phyloP scores from a whole-genome alignment of 2,329 filamentous ascomycete species.

The Diaporthe citri region DNA sequence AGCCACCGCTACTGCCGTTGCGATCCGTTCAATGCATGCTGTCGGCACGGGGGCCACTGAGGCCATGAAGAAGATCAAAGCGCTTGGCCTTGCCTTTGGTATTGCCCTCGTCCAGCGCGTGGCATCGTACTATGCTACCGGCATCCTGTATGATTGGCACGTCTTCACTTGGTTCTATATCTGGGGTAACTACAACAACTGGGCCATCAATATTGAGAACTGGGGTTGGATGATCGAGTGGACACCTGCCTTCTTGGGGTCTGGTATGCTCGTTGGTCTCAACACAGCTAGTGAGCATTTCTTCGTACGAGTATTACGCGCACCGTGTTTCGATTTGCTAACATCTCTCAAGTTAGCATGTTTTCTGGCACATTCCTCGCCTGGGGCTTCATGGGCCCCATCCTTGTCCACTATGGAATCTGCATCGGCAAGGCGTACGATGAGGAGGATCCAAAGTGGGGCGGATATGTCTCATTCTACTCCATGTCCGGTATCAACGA shows the following conservation, averaged over 20 bases:
- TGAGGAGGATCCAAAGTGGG: conserved; percentile 57
- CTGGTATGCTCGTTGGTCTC: conserved; percentile 69
- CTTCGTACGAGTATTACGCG: not conserved
- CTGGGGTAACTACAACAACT: conserved; percentile 56
- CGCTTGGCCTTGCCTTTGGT: conserved; percentile 62
- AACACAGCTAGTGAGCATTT: conserved; percentile 58
- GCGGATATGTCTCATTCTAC: conserved; percentile 52
- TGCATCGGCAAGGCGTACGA: conserved; percentile 53
- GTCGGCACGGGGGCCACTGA: conserved; percentile 58
- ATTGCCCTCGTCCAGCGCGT: conserved; percentile 64
- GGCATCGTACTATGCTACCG: conserved; percentile 68
- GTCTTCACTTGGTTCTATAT: conserved; percentile 66
- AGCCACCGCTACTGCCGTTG: conserved; percentile 66
- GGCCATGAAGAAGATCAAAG: conserved; percentile 68
- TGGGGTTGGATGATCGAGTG: conserved; percentile 71
- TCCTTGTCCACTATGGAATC: conserved; percentile 65
- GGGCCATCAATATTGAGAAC: conserved; percentile 65
- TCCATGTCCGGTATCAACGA: conserved; percentile 45
- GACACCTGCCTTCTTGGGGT: conserved; percentile 70
- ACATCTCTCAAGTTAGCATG: conserved; percentile 58
- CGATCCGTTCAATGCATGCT: conserved; percentile 70
- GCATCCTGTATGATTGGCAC: conserved; percentile 71
- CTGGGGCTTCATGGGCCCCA: conserved; percentile 68
- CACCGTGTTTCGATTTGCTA: not conserved
- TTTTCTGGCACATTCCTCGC: conserved; percentile 67